phyloP scores from a whole-genome alignment of 768 basidiomycete genomes.

The Boletus rex-veris region DNA sequence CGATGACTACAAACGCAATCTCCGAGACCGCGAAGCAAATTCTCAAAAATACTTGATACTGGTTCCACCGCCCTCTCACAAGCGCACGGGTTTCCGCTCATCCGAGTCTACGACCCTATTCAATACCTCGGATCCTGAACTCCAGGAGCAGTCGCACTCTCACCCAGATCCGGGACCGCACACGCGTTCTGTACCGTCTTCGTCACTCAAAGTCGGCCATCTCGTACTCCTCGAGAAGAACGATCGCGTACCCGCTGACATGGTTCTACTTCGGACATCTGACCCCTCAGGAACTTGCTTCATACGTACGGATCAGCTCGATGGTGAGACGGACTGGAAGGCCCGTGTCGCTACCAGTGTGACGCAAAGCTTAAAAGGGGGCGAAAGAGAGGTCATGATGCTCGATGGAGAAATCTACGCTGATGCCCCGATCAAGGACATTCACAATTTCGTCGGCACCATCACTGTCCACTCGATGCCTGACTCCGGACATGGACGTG shows the following conservation, averaged over 20 bases:
- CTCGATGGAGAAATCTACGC: slow-evolving; percentile 92
- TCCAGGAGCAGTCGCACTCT: slow-evolving; percentile 7
- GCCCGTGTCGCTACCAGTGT: slow-evolving; percentile 73
- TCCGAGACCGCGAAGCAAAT: slow-evolving; percentile 92
- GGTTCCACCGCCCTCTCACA: slow-evolving; percentile 47
- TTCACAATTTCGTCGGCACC: slow-evolving; percentile 92
- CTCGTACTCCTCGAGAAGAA: slow-evolving; percentile 93
- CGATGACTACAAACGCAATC: slow-evolving; percentile 94
- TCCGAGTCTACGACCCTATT: slow-evolving; percentile 19
- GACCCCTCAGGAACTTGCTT: slow-evolving; percentile 94
- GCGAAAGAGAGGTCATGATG: slow-evolving; percentile 49
- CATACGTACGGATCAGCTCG: slow-evolving; percentile 95
- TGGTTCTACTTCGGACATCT: slow-evolving; percentile 83
- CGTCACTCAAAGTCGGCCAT: slow-evolving; percentile 86
- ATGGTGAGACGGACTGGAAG: slow-evolving; percentile 99
- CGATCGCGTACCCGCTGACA: slow-evolving; percentile 92
- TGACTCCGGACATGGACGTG: slow-evolving; percentile 33
- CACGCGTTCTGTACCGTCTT: slow-evolving; percentile 82
- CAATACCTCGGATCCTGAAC: slow-evolving; percentile 20
- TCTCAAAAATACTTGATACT: slow-evolving; percentile 87
- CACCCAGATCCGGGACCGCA: slow-evolving; percentile 40
- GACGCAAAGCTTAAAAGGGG: slow-evolving; percentile 21
- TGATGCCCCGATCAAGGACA: slow-evolving; percentile 94
- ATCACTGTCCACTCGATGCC: slow-evolving; percentile 63
- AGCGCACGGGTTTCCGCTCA: slow-evolving; percentile 11